A percentile compares a stretch with the other conserved stretches of the same genome.
phyloP scores from a whole-genome alignment of 2,329 filamentous ascomycete genomes.

The Scedosporium dehoogii region DNA sequence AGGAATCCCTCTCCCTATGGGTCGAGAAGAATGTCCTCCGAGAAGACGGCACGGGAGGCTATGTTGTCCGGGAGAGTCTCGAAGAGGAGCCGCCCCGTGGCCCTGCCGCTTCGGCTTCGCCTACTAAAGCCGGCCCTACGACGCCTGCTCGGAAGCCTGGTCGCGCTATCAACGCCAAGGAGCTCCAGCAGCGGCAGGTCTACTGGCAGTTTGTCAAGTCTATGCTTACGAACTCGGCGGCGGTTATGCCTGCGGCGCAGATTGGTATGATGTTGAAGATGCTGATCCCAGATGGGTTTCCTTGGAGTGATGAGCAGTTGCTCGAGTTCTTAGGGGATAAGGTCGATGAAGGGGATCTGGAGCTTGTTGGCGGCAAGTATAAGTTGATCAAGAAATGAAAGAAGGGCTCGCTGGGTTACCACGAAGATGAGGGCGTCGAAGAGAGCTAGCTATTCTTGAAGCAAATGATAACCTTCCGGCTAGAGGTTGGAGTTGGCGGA shows the following conservation, averaged over 20 bases:
- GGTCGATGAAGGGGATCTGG: slow-evolving; percentile 61
- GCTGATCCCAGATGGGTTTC: slow-evolving; percentile 77
- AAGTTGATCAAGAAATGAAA: slow-evolving; percentile 49
- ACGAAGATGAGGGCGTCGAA: no score
- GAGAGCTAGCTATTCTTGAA: no score
- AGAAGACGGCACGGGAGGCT: slow-evolving; percentile 43
- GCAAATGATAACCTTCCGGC: not conserved
- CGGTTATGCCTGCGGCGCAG: slow-evolving; percentile 65
- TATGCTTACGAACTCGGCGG: slow-evolving; percentile 88
- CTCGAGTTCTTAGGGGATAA: slow-evolving; percentile 70
- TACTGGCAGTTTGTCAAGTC: slow-evolving; percentile 90
- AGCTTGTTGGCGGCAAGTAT: slow-evolving; percentile 62
- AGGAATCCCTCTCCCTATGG: slow-evolving; percentile 62
- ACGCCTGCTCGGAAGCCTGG: slow-evolving; percentile 6
- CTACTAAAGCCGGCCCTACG: slow-evolving; percentile 12
- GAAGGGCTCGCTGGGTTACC: not conserved
- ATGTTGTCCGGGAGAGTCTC: slow-evolving; percentile 58
- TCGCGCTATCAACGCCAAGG: slow-evolving; percentile 35
- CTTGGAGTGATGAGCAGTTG: slow-evolving; percentile 82
- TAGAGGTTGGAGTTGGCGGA: no score
- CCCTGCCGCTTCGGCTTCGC: slow-evolving; percentile 19
- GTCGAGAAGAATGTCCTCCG: slow-evolving; percentile 56
- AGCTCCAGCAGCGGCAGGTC: slow-evolving; percentile 48
- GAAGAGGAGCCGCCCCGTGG: slow-evolving; percentile 24
- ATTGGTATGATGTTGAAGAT: slow-evolving; percentile 96